These are phyloP conservation scores for Platismatia glauca DNA, from an alignment of 495 filamentous ascomycete genomes.

Conservation along the genomic window DNA sequence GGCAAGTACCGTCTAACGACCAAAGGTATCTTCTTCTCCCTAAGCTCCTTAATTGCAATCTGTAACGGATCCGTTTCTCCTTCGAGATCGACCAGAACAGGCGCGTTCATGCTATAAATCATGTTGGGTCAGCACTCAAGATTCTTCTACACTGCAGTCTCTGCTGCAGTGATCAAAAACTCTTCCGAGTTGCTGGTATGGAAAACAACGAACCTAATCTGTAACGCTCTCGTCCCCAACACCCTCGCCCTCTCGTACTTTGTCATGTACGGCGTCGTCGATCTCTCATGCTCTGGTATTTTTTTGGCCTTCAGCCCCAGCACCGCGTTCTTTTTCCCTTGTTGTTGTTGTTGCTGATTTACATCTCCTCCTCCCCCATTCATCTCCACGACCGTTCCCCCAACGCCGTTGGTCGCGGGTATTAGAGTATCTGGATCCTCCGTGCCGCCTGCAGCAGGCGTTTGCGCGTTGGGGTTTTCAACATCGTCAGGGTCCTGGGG, in stretches of 20 bases:
- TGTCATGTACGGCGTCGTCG: conserved; percentile 97
- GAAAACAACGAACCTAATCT: conserved; percentile 71
- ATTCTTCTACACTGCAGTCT: background rate
- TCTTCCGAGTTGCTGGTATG: background rate
- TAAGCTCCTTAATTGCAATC: conserved; percentile 93
- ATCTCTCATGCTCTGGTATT: conserved; percentile 78
- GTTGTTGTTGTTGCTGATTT: conserved; percentile 30
- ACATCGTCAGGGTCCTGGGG: conserved; percentile 48
- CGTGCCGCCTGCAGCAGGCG: conserved; percentile 40
- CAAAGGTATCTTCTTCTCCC: conserved; percentile 96
- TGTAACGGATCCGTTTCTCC: conserved; percentile 96
- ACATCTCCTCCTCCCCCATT: conserved; percentile 32
- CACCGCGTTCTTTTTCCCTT: conserved; percentile 41
- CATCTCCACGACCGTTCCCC: conserved; percentile 40
- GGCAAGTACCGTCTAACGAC: conserved; percentile 92
- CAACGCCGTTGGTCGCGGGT: conserved; percentile 25
- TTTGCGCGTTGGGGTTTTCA: conserved; percentile 39
- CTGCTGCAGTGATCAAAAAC: background rate
- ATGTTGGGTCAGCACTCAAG: conserved; percentile 20
- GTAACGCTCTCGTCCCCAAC: conserved; percentile 82
- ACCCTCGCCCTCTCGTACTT: conserved; percentile 96
- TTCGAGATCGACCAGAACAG: conserved; percentile 91
- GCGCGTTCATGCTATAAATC: conserved; percentile 73
- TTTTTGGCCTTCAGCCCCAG: conserved; percentile 74
- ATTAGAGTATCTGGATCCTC: conserved; percentile 42